Conservation (phyloP, 306 rosid species). For the Vigna mungo region DNA sequence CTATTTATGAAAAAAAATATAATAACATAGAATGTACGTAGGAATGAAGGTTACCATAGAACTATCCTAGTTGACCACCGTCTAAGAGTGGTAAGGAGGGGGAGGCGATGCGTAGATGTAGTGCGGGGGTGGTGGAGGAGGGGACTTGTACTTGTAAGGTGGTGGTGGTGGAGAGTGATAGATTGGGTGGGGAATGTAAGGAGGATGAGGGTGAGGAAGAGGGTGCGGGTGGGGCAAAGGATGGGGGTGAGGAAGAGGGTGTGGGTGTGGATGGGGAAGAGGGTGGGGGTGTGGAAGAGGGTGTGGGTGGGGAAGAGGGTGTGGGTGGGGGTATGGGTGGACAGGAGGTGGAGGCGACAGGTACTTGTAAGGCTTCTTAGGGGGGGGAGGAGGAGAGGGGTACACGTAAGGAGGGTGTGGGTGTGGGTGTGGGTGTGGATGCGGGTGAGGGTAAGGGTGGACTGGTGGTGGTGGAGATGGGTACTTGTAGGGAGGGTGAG, state of each 20-base stretch:
- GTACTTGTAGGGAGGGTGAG: neutral
- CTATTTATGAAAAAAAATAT: neutral
- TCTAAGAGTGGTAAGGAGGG: conserved; percentile 77
- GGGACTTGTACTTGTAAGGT: neutral
- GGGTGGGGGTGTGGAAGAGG: conserved; percentile 43
- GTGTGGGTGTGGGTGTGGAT: neutral
- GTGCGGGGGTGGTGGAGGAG: neutral
- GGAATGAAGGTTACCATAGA: conserved; percentile 51
- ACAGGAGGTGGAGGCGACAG: conserved; percentile 41
- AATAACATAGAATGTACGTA: neutral
- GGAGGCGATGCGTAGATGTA: conserved; percentile 78
- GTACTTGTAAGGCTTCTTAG: conserved; percentile 36
- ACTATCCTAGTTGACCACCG: conserved; percentile 5
- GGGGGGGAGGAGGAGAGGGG: conserved; percentile 59
- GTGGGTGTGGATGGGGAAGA: neutral
- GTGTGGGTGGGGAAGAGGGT: conserved; percentile 23
- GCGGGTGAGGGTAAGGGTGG: neutral
- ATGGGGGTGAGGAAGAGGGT: neutral
- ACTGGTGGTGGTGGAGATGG: neutral
- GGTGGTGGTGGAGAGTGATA: conserved; percentile 42
- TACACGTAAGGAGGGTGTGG: conserved; percentile 16
- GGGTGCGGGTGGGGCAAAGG: conserved; percentile 39
- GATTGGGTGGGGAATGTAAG: conserved; percentile 6
- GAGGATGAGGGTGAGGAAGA: conserved; percentile 32
- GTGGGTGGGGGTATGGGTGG: conserved; percentile 41